Evolutionary conservation across 805 yeast genomes (phyloP).

Genomic region (Kurtzmaniella cleridarum): DNA sequence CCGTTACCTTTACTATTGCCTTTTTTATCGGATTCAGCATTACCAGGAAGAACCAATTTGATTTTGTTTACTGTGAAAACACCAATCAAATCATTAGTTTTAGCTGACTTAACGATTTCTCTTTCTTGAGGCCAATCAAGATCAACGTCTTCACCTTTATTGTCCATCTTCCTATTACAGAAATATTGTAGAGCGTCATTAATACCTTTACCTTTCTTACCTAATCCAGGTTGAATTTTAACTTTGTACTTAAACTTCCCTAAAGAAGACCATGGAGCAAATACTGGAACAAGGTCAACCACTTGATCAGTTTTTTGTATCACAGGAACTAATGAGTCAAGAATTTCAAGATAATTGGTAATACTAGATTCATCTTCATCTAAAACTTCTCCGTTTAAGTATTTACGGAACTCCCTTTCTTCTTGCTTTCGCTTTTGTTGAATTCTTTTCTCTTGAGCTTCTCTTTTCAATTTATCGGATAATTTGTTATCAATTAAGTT

Average conservation of each 20-base stretch:
- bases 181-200: conserved; percentile 62
- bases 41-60: conserved; percentile 56
- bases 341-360: conserved; percentile 34
- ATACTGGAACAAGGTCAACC: conserved; percentile 69
- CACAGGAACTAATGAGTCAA: conserved; percentile 40
- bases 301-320: conserved; percentile 49
- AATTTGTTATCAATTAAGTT: conserved; percentile 17
- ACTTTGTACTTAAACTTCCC: conserved; percentile 73
- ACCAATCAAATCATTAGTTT: conserved; percentile 62
- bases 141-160: conserved; percentile 40
- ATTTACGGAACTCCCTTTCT: conserved; percentile 39
- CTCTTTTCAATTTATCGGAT: conserved; percentile 17
- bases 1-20: conserved; percentile 2
- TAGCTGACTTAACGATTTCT: conserved; percentile 48
- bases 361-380: conserved; percentile 27
- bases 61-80: conserved; percentile 67
- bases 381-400: conserved; percentile 28
- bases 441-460: conserved; percentile 20
- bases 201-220: conserved; percentile 84
- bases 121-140: conserved; percentile 71
- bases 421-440: conserved; percentile 42
- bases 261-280: conserved; percentile 89
- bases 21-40: conserved; percentile 20
- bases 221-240: conserved; percentile 72
- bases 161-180: conserved; percentile 40